Conservation (phyloP, 768 basidiomycete species). For the Tylopilus sp. region DNA sequence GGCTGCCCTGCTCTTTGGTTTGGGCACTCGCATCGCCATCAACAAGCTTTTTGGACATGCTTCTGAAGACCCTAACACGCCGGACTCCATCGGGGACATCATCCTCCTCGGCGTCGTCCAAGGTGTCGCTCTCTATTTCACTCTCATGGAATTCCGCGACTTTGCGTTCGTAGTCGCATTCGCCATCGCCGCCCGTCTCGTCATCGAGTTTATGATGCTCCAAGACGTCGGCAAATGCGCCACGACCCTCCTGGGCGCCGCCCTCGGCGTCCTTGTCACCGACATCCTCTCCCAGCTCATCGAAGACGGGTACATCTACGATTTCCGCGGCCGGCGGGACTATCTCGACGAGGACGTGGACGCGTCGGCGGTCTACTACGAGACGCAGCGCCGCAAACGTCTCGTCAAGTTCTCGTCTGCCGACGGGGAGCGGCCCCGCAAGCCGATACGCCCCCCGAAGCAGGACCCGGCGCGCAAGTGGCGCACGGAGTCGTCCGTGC, state of each 20-base stretch:
- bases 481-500: conserved; percentile 34
- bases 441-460: conserved; percentile 27
- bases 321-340: conserved; percentile 21
- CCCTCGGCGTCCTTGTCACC: conserved; percentile 65
- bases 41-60: conserved; percentile 50
- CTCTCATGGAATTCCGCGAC: conserved; percentile 51
- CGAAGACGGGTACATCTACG: conserved; percentile 43
- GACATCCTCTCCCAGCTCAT: conserved; percentile 68
- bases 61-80: conserved; percentile 28
- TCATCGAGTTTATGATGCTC: conserved; percentile 54
- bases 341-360: conserved; percentile 7
- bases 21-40: conserved; percentile 68
- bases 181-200: conserved; percentile 57
- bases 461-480: conserved; percentile 29
- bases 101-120: conserved; percentile 72
- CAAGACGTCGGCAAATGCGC: conserved; percentile 55
- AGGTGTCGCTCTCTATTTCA: conserved; percentile 69
- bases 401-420: conserved; percentile 44
- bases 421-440: conserved; percentile 15
- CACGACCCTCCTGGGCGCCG: conserved; percentile 62
- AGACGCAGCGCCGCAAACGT: conserved; percentile 35
- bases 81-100: conserved; percentile 48
- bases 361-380: neutral
- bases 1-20: conserved; percentile 67
- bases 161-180: conserved; percentile 55